Percentiles rank a stretch among this genome's conserved stretches.
Evolutionary conservation across 352 stramenopile genomes (phyloP).

Genomic region (Globisporangium abappressorium): DNA sequence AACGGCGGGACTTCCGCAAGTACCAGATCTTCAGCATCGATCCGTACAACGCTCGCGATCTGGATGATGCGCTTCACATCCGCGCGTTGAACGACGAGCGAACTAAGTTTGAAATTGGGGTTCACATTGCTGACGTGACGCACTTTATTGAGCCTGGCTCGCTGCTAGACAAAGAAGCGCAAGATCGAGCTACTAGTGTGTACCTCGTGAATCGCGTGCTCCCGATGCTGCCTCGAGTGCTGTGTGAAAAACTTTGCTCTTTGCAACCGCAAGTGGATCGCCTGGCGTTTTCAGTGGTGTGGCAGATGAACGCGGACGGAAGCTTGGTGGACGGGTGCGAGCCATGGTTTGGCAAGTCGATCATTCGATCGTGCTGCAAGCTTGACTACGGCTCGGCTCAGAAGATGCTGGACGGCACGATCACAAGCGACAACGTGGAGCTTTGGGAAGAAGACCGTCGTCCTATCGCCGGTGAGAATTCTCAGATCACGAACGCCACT

Average conservation of each 20-base stretch:
- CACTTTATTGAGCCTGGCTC: constrained; percentile 92
- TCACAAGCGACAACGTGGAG: constrained; percentile 67
- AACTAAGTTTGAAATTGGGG: constrained; percentile 88
- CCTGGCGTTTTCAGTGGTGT: constrained; percentile 94
- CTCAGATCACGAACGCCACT: constrained; percentile 42
- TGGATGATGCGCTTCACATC: constrained; percentile 97
- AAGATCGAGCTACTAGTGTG: constrained; percentile 92
- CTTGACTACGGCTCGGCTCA: constrained; percentile 97
- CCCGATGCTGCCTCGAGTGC: constrained; percentile 95
- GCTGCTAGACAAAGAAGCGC: constrained; percentile 93
- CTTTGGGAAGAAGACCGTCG: constrained; percentile 60
- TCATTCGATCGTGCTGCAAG: constrained; percentile 97
- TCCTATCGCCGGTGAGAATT: constrained; percentile 40
- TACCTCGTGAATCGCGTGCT: constrained; percentile 96
- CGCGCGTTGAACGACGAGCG: constrained; percentile 50
- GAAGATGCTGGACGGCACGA: constrained; percentile 93
- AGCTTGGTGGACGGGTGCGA: constrained; percentile 82
- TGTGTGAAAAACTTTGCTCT: constrained; percentile 97
- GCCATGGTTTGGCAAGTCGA: constrained; percentile 96
- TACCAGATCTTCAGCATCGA: constrained; percentile 97
- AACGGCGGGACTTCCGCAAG: constrained; percentile 88
- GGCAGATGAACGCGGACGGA: constrained; percentile 96
- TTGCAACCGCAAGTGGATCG: constrained; percentile 96
- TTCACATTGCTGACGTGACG: constrained; percentile 99
- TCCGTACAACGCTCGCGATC: constrained; percentile 94